Evolutionary conservation across 1,284 basidiomycete species (phyloP), one percentile per base, ranked within the genome.

Genomic region (Naganishia albida): DNA sequence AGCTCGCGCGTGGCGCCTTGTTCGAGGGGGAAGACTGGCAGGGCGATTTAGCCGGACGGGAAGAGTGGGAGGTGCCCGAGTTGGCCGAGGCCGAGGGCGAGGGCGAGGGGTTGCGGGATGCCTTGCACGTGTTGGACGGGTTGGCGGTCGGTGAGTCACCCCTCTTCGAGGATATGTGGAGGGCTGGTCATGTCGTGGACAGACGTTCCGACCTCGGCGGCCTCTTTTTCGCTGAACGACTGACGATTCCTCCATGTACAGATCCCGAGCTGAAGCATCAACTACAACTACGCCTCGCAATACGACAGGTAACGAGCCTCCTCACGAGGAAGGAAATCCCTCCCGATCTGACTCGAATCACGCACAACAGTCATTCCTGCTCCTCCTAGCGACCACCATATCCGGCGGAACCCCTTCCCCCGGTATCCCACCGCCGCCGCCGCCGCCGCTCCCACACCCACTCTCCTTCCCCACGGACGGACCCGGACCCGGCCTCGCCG

Each of bases 11-110:
- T 20, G 53, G 55, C 3, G 50, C 49, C 1, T 2, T 54, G 25
- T 53, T 46, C 28, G 66, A 67, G 20, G 66, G 66, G 28, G 66
- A 67, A 34, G 66, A 67, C 26, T 67, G 55, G 39, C 23, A 23
- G 28, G 48, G 62, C 16, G 66, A 67, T 63, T 28, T 54, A 6
- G 60, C 48, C 12, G 66, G 66, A 7, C 18, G 63, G 30, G 63
- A 62, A 62, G 48, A 18, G 10, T 26, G 46, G 13, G 66, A 62
- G 8, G 50, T 46, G 48, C 62, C 63, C 20, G 63, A 54, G 66
- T 10, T 16, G 38, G 53, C 16, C 1, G 39, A 43, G 52, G 38
- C 38, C 1, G 53, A 56, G 39, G 42, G 20, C 20, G 25, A 40
- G 43, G 42, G 28, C 4, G n/a, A n/a, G n/a, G 56, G 34, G 42